Conservation (phyloP, 1,284 basidiomycete species). For the Mixia osmundae region DNA sequence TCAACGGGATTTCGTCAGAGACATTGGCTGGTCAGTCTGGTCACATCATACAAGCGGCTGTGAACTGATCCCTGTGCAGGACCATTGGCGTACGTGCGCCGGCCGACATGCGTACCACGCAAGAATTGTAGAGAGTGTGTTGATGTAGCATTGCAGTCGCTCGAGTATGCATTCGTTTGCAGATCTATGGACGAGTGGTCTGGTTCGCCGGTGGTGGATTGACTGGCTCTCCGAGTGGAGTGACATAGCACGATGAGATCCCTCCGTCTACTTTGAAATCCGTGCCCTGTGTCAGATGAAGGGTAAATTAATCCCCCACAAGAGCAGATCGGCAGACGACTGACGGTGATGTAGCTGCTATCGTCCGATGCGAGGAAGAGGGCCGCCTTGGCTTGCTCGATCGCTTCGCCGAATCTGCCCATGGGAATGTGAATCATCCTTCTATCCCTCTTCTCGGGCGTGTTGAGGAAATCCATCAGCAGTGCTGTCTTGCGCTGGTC, state of each 20-base stretch:
- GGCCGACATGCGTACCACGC: too few relatives aligned
- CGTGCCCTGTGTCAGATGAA: not conserved
- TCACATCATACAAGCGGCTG: too few relatives aligned
- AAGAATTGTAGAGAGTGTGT: too few relatives aligned
- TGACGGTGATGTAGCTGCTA: slow-evolving; percentile 29
- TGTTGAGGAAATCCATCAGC: slow-evolving; percentile 93
- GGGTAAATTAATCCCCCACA: not conserved
- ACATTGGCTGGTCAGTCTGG: too few relatives aligned
- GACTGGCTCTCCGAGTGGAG: not conserved
- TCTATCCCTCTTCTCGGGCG: slow-evolving; percentile 80
- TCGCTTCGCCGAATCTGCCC: slow-evolving; percentile 87
- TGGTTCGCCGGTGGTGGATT: not conserved
- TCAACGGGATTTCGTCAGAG: too few relatives aligned
- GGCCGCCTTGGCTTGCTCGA: slow-evolving; percentile 74
- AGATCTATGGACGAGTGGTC: too few relatives aligned
- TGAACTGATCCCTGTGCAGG: too few relatives aligned
- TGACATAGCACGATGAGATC: not conserved
- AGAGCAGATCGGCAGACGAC: not conserved
- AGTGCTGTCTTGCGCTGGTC: slow-evolving; percentile 33
- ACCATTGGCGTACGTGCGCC: too few relatives aligned
- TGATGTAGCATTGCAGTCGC: too few relatives aligned
- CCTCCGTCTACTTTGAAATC: slow-evolving; percentile 2
- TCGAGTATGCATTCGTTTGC: too few relatives aligned
- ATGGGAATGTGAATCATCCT: slow-evolving; percentile 79
- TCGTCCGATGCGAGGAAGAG: slow-evolving; percentile 26